Evolutionary conservation across 2,329 filamentous ascomycete species (phyloP).

Genomic region (Madurella mycetomatis): DNA sequence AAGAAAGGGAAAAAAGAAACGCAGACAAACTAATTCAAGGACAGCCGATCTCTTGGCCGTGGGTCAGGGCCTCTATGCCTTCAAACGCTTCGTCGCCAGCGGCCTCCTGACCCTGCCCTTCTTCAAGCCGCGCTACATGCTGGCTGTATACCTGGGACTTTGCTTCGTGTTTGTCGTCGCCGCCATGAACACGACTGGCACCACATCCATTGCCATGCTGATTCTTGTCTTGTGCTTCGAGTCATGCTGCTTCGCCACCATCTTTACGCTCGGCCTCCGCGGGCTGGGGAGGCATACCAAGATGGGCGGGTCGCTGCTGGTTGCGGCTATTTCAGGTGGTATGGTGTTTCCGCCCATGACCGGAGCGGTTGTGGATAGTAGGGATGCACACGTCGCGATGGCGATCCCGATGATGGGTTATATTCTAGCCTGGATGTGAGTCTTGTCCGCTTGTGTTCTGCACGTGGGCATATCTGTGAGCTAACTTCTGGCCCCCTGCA

Average conservation of each 20-base stretch:
- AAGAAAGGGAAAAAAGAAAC: background rate
- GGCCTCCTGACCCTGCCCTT: slow-evolving; percentile 48
- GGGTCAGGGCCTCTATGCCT: slow-evolving; percentile 55
- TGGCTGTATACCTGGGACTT: slow-evolving; percentile 47
- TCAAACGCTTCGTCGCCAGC: slow-evolving; percentile 55
- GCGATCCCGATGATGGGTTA: slow-evolving; percentile 31
- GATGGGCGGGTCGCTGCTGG: slow-evolving; percentile 49
- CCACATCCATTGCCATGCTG: slow-evolving; percentile 51
- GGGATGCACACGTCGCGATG: slow-evolving; percentile 28
- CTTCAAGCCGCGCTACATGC: slow-evolving; percentile 51
- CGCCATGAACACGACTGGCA: slow-evolving; percentile 47
- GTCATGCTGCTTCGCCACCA: slow-evolving; percentile 55
- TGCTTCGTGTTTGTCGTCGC: slow-evolving; percentile 53
- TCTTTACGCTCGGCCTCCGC: slow-evolving; percentile 54
- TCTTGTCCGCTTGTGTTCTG: background rate
- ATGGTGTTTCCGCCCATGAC: slow-evolving; percentile 51
- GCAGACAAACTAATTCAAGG: slow-evolving; percentile 14
- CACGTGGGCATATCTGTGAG: background rate
- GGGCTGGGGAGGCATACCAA: slow-evolving; percentile 55
- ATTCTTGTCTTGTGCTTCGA: slow-evolving; percentile 54
- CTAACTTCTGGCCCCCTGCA: slow-evolving; percentile 8
- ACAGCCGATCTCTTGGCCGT: slow-evolving; percentile 53
- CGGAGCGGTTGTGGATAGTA: slow-evolving; percentile 35
- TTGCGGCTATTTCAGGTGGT: slow-evolving; percentile 52
- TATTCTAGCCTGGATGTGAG: slow-evolving; percentile 27